Percentiles rank a stretch among this genome's conserved stretches.
These are phyloP conservation scores for Claviceps sp. DNA, from an alignment of 2,329 filamentous ascomycete genomes.

Conservation along the genomic window DNA sequence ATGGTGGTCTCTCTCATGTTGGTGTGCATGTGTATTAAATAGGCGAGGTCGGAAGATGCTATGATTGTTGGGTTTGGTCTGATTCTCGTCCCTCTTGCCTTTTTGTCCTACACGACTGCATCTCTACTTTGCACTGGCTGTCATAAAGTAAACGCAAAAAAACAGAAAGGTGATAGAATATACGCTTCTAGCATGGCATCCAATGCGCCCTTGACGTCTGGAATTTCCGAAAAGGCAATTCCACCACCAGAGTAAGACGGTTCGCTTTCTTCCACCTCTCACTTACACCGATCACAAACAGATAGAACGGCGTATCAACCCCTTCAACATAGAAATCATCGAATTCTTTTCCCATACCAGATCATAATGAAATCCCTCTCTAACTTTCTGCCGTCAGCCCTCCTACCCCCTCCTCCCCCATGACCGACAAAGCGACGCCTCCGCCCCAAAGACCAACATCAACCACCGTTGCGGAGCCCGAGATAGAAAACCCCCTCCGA, in stretches of 20 bases:
- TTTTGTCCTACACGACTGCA: too few species aligned
- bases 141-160: not conserved
- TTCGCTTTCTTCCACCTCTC: not conserved
- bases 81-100: too few species aligned
- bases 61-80: too few species aligned
- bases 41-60: too few species aligned
- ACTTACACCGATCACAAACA: too few species aligned
- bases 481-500: conserved; percentile 33
- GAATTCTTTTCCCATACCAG: too few species aligned
- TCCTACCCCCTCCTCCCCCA: not conserved
- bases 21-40: too few species aligned
- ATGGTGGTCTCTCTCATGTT: too few species aligned
- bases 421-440: not conserved
- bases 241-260: not conserved
- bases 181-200: not conserved
- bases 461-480: conserved; percentile 12
- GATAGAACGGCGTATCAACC: too few species aligned
- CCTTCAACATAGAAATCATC: too few species aligned
- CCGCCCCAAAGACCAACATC: not conserved
- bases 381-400: not conserved
- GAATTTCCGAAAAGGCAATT: not conserved
- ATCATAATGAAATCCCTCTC: too few species aligned
- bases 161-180: not conserved
- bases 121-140: not conserved
- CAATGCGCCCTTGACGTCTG: too few species aligned